Conservation (phyloP, 2,329 filamentous ascomycete genomes). For the Pestalotiopsis sp. region DNA sequence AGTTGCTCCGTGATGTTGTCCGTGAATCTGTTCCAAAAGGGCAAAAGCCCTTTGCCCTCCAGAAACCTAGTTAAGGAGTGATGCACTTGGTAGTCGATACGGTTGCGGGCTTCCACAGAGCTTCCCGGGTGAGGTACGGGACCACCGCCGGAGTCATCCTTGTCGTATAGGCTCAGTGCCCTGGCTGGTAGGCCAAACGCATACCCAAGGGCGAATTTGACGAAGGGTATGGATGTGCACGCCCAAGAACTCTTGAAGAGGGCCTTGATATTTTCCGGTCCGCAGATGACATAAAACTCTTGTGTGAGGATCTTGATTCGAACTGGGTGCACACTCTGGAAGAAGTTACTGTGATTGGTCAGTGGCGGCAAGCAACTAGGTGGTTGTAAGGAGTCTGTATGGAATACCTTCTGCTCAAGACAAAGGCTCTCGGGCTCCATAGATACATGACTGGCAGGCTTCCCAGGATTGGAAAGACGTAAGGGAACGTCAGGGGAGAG, state of each 20-base stretch:
- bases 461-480: constrained; percentile 25
- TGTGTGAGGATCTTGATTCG: constrained; percentile 25
- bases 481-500: constrained; percentile 23
- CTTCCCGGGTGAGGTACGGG: constrained; percentile 22
- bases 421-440: constrained; percentile 23
- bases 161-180: constrained; percentile 27
- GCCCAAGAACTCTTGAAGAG: constrained; percentile 26
- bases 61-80: constrained; percentile 23
- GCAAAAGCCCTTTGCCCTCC: constrained; percentile 25
- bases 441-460: constrained; percentile 23
- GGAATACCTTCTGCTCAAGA: constrained; percentile 23
- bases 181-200: constrained; percentile 28
- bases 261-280: constrained; percentile 26
- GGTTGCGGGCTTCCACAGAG: constrained; percentile 22
- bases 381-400: neutral
- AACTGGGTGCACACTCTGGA: constrained; percentile 23
- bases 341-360: constrained; percentile 24
- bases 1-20: constrained; percentile 23
- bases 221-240: constrained; percentile 29
- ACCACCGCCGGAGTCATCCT: constrained; percentile 28
- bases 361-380: neutral
- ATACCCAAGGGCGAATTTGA: constrained; percentile 31
- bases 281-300: constrained; percentile 24
- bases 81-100: constrained; percentile 25
- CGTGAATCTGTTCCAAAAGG: constrained; percentile 27